phyloP scores from a whole-genome alignment of 2,329 filamentous ascomycete species.

The Penicillium sp. region DNA sequence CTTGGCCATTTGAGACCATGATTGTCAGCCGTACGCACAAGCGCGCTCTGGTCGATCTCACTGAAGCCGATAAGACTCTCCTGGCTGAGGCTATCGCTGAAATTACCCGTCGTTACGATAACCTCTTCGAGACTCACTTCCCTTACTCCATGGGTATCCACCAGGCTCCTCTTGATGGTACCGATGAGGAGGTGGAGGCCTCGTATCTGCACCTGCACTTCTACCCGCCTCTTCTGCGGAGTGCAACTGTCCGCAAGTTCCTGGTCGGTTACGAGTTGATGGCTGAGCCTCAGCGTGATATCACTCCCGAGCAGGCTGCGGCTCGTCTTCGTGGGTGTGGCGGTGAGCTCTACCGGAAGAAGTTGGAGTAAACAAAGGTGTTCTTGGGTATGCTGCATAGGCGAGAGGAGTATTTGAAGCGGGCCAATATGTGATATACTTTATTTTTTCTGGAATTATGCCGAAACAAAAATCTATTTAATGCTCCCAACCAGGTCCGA shows the following conservation, averaged over 20 bases:
- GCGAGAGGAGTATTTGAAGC: neutral
- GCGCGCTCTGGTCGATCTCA: constrained; percentile 81
- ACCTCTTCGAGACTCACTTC: constrained; percentile 94
- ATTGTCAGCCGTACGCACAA: constrained; percentile 83
- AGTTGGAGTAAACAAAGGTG: constrained; percentile 40
- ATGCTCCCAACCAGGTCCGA: neutral
- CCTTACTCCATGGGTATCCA: constrained; percentile 97
- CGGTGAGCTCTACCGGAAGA: constrained; percentile 81
- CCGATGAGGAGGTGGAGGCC: constrained; percentile 78
- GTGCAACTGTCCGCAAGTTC: constrained; percentile 94
- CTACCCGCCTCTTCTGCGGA: constrained; percentile 89
- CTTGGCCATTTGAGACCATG: constrained; percentile 97
- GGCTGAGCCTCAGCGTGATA: constrained; percentile 97
- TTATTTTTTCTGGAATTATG: neutral
- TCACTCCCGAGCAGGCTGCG: constrained; percentile 94
- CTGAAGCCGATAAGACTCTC: constrained; percentile 67
- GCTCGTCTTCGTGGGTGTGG: constrained; percentile 73
- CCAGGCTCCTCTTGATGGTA: constrained; percentile 85
- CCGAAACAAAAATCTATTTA: neutral
- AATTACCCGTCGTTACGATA: constrained; percentile 90
- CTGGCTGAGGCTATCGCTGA: constrained; percentile 86
- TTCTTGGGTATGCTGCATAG: neutral
- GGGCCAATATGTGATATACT: neutral
- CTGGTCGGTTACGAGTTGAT: constrained; percentile 92
- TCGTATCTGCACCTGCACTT: constrained; percentile 97